These are phyloP conservation scores for Boletus edulis DNA, from an alignment of 768 basidiomycete genomes.

Conservation along the genomic window DNA sequence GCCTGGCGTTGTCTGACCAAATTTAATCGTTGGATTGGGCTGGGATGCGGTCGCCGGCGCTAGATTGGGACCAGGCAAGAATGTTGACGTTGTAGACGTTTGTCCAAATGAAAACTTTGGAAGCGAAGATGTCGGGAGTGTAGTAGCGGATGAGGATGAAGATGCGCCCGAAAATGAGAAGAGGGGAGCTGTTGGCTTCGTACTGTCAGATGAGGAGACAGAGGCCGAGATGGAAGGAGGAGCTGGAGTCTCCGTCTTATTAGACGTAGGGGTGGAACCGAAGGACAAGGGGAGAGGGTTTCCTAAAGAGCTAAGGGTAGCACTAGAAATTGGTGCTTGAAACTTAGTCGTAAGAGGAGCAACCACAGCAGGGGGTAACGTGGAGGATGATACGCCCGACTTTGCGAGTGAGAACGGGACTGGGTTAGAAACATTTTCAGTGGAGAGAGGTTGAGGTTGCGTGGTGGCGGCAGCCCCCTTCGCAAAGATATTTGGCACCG, in stretches of 20 bases:
- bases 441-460: conserved; percentile 5
- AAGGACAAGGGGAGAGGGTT: not conserved
- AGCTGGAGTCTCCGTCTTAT: conserved; percentile 6
- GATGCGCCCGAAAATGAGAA: conserved; percentile 23
- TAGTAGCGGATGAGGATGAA: conserved; percentile 1
- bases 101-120: conserved; percentile 30
- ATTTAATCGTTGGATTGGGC: conserved; percentile 20
- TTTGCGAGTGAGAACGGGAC: conserved; percentile 14
- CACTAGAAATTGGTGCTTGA: conserved; percentile 19
- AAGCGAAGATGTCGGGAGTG: conserved; percentile 4
- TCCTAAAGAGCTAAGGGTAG: conserved; percentile 3
- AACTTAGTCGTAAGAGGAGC: conserved; percentile 4
- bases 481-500: conserved; percentile 31
- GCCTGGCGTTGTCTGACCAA: conserved; percentile 20
- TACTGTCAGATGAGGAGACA: not conserved
- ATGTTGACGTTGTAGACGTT: conserved; percentile 4
- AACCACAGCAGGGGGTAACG: conserved; percentile 16
- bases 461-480: conserved; percentile 23
- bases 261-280: conserved; percentile 5
- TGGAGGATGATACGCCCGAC: conserved; percentile 21
- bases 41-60: conserved; percentile 11
- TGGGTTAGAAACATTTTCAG: conserved; percentile 11
- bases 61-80: conserved; percentile 3
- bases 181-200: conserved; percentile 13
- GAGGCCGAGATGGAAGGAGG: not conserved